A percentile compares a stretch with the other conserved stretches of the same genome.
Evolutionary conservation across 106 monocot genomes (phyloP).

Genomic region (Allium sativum): DNA sequence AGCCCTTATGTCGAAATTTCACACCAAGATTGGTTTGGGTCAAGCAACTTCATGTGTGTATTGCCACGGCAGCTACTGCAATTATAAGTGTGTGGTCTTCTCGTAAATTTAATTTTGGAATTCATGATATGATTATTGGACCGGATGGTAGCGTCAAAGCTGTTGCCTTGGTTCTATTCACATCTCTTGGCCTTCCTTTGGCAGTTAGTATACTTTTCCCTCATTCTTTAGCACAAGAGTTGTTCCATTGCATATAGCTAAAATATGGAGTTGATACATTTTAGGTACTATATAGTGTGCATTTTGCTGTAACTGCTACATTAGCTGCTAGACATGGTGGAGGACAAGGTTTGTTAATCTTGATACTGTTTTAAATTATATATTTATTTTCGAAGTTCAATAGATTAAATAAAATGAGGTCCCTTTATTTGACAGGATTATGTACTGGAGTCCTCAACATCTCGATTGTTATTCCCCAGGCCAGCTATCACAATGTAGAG

Average conservation of each 20-base stretch:
- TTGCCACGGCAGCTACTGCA: slow-evolving; percentile 46
- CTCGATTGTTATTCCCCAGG: slow-evolving; percentile 89
- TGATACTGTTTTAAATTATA: neutral
- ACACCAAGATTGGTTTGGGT: slow-evolving; percentile 62
- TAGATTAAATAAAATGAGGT: too few species aligned
- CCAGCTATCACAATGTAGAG: slow-evolving; percentile 3
- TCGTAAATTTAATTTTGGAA: slow-evolving; percentile 11
- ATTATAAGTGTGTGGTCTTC: slow-evolving; percentile 48
- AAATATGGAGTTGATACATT: too few species aligned
- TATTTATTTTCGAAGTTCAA: too few species aligned
- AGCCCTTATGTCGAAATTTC: slow-evolving; percentile 59
- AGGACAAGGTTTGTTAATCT: slow-evolving; percentile 66
- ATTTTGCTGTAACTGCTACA: slow-evolving; percentile 70
- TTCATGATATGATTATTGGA: slow-evolving; percentile 8
- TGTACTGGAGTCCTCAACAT: slow-evolving; percentile 90
- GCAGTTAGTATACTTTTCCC: slow-evolving; percentile 37
- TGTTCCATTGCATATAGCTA: too few species aligned
- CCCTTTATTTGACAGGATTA: slow-evolving; percentile 40
- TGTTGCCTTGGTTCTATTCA: slow-evolving; percentile 40
- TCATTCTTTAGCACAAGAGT: too few species aligned
- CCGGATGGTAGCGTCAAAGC: slow-evolving; percentile 20
- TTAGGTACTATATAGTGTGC: slow-evolving; percentile 88
- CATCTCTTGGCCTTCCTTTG: slow-evolving; percentile 67
- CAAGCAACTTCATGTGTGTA: slow-evolving; percentile 58
- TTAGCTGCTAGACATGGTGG: slow-evolving; percentile 55